Evolutionary conservation across 495 filamentous ascomycete genomes (phyloP).

Genomic region (Xeromyces bisporus): DNA sequence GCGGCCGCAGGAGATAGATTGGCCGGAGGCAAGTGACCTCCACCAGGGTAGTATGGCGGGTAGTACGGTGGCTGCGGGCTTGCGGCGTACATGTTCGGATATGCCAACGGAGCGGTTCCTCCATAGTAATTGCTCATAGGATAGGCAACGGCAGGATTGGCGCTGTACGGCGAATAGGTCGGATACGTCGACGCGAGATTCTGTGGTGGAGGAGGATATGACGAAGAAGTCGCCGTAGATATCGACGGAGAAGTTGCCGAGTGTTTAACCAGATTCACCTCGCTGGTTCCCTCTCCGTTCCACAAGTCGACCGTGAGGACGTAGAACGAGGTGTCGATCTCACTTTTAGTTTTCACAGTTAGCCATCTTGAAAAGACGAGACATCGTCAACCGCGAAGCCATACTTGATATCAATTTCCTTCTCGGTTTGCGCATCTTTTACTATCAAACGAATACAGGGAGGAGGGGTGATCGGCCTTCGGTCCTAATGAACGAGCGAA

Average conservation of each 20-base stretch:
- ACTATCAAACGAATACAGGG: constrained; percentile 81
- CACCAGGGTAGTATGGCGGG: constrained; percentile 18
- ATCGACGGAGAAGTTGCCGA: constrained; percentile 80
- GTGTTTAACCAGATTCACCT: constrained; percentile 89
- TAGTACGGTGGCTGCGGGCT: constrained; percentile 23
- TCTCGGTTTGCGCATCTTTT: constrained; percentile 58
- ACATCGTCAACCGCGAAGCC: constrained; percentile 8
- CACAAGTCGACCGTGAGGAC: constrained; percentile 89
- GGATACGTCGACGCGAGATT: constrained; percentile 23
- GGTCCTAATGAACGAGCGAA: constrained; percentile 44
- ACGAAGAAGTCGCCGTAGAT: constrained; percentile 61
- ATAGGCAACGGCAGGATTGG: constrained; percentile 23
- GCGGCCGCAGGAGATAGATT: constrained; percentile 21
- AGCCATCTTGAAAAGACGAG: constrained; percentile 1
- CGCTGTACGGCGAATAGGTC: constrained; percentile 19
- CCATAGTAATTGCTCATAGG: constrained; percentile 29
- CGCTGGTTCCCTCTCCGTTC: constrained; percentile 63
- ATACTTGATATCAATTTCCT: constrained; percentile 82
- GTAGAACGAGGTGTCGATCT: constrained; percentile 75
- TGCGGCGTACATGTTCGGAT: constrained; percentile 27
- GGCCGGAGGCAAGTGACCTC: constrained; percentile 18
- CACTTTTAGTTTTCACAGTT: constrained; percentile 21
- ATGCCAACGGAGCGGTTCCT: constrained; percentile 18
- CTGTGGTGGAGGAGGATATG: constrained; percentile 48
- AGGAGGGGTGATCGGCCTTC: constrained; percentile 88